Conservation (phyloP, 2,329 filamentous ascomycete species). For the Botrytis pseudocinerea region DNA sequence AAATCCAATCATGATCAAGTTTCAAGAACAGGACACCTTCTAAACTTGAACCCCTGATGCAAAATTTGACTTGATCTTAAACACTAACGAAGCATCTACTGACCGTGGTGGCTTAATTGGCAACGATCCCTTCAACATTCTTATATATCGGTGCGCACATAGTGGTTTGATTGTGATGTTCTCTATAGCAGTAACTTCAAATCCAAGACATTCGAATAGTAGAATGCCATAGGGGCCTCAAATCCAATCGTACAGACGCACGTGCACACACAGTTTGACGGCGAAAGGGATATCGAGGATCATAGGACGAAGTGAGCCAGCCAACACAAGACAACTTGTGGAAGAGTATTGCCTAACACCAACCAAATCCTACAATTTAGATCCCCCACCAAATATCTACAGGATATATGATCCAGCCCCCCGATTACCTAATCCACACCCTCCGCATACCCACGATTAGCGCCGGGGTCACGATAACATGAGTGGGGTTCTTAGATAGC, state of each 20-base stretch:
- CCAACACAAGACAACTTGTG: not conserved
- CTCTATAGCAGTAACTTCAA: not conserved
- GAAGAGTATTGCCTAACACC: not conserved
- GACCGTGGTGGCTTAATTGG: not conserved
- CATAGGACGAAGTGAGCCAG: not conserved
- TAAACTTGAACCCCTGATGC: not conserved
- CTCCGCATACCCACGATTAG: not conserved
- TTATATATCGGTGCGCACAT: not conserved
- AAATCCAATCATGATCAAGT: not conserved
- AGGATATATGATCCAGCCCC: not conserved
- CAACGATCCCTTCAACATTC: not conserved
- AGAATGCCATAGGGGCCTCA: not conserved
- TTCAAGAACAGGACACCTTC: not conserved
- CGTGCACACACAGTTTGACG: not conserved
- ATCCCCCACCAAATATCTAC: not conserved
- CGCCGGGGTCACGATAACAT: not conserved
- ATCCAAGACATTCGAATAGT: not conserved
- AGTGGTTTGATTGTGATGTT: not conserved
- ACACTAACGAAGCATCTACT: not conserved
- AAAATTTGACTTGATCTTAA: not conserved
- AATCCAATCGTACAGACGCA: not conserved
- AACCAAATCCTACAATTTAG: not conserved
- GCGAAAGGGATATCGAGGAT: not conserved
- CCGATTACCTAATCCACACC: not conserved
- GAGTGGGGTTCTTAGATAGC: not conserved